These are phyloP conservation scores for Ambrosia artemisiifolia DNA, from an alignment of 129 eudicot species.

Conservation along the genomic window DNA sequence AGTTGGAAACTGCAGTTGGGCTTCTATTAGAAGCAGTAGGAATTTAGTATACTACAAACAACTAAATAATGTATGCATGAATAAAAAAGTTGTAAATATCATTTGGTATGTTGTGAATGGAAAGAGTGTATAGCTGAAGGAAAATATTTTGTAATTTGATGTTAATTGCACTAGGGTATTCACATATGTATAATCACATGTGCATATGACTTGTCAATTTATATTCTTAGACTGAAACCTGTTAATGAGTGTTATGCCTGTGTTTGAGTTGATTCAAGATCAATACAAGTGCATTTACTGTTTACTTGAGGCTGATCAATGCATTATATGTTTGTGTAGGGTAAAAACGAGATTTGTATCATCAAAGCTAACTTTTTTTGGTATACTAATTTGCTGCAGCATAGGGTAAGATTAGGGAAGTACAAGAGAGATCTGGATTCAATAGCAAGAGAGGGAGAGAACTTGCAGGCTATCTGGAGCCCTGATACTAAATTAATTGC, in stretches of 20 bases:
- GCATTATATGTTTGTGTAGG: slow-evolving; percentile 18
- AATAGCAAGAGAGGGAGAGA: slow-evolving; percentile 76
- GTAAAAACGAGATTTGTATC: slow-evolving; percentile 9
- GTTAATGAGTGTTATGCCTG: slow-evolving; percentile 14
- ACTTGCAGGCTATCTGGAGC: slow-evolving; percentile 88
- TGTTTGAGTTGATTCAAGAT: slow-evolving; percentile 8
- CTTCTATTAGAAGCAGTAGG: slow-evolving; percentile 11
- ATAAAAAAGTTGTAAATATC: background rate
- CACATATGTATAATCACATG: slow-evolving; percentile 1
- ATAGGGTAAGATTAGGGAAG: slow-evolving; percentile 92
- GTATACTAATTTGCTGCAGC: slow-evolving; percentile 46
- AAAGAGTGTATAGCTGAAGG: background rate
- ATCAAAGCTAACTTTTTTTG: slow-evolving; percentile 21
- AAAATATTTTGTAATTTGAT: background rate
- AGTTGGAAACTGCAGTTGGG: slow-evolving; percentile 10
- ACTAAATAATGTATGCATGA: background rate
- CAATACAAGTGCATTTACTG: slow-evolving; percentile 11
- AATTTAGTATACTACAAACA: background rate
- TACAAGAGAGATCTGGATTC: slow-evolving; percentile 72
- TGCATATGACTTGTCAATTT: background rate
- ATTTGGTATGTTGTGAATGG: background rate
- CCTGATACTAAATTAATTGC: slow-evolving; percentile 80
- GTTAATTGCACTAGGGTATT: background rate
- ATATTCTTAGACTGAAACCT: background rate
- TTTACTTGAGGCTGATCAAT: slow-evolving; percentile 10